phyloP scores from a whole-genome alignment of 805 yeast genomes.

The Ascoidea tarda region DNA sequence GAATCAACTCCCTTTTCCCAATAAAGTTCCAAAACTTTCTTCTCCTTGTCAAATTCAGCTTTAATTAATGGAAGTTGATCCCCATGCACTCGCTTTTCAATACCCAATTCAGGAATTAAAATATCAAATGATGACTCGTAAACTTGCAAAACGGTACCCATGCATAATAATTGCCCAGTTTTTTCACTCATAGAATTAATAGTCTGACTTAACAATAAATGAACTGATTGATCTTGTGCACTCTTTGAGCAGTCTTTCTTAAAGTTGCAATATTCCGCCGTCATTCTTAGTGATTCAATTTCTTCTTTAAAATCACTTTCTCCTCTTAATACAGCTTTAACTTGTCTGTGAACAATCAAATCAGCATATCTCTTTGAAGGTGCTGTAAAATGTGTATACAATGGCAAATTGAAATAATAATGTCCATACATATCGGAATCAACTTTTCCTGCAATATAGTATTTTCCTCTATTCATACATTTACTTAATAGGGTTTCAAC shows the following conservation, averaged over 20 bases:
- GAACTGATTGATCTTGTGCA: constrained; percentile 93
- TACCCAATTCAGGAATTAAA: constrained; percentile 82
- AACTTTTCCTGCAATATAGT: constrained; percentile 76
- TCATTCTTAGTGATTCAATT: constrained; percentile 57
- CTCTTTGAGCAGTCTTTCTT: constrained; percentile 86
- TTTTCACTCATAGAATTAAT: constrained; percentile 57
- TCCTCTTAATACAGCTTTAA: constrained; percentile 43
- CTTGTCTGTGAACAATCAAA: constrained; percentile 81
- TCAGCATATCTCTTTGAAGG: constrained; percentile 91
- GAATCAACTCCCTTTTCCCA: constrained; percentile 93
- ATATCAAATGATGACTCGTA: constrained; percentile 95
- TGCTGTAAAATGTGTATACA: constrained; percentile 87
- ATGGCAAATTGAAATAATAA: constrained; percentile 68
- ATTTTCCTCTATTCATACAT: constrained; percentile 75
- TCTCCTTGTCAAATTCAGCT: constrained; percentile 75
- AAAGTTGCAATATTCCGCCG: constrained; percentile 88
- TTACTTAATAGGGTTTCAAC: constrained; percentile 71
- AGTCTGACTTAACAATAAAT: constrained; percentile 69
- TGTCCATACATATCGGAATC: constrained; percentile 71
- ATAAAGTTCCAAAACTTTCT: constrained; percentile 60
- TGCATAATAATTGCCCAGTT: constrained; percentile 71
- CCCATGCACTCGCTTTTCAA: constrained; percentile 93
- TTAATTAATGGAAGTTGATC: constrained; percentile 87
- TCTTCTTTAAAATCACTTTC: constrained; percentile 29
- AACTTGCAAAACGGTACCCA: constrained; percentile 83